phyloP scores from a whole-genome alignment of 1,284 basidiomycete genomes.

The Blastosporella zonata region DNA sequence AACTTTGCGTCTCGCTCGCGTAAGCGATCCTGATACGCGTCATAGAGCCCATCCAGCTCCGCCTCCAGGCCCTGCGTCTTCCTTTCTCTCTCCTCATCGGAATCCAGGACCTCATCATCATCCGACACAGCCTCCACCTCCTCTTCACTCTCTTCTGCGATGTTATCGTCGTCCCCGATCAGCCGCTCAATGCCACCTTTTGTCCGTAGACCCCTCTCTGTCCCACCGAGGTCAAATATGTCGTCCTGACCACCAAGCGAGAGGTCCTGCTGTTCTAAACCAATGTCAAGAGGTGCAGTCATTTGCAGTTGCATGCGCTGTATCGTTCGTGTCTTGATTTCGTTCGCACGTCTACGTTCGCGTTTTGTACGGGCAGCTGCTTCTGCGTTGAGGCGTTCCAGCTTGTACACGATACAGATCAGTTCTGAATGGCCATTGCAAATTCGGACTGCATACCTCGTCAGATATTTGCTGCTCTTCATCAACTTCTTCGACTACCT shows the following conservation, averaged over 20 bases:
- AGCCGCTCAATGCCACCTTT: conserved; percentile 44
- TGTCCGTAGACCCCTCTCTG: conserved; percentile 49
- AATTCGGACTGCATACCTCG: conserved; percentile 56
- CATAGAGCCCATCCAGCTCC: conserved; percentile 88
- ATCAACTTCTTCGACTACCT: conserved; percentile 74
- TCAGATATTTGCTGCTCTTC: conserved; percentile 87
- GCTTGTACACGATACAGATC: conserved; percentile 39
- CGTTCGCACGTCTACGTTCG: conserved; percentile 86
- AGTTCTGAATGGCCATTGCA: neutral
- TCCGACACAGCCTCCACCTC: conserved; percentile 35
- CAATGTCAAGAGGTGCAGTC: conserved; percentile 95
- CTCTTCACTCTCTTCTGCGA: conserved; percentile 40
- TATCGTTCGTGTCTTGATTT: conserved; percentile 83
- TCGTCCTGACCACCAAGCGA: conserved; percentile 78
- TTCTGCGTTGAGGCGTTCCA: conserved; percentile 83
- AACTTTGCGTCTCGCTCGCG: conserved; percentile 88
- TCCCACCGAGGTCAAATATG: conserved; percentile 78
- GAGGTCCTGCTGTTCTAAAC: conserved; percentile 81
- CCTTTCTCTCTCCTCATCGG: conserved; percentile 70
- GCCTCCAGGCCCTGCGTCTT: conserved; percentile 72
- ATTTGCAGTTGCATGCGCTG: conserved; percentile 97
- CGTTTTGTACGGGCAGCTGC: conserved; percentile 73
- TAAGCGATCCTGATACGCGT: conserved; percentile 81
- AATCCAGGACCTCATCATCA: conserved; percentile 54
- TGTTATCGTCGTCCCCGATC: conserved; percentile 49